Conservation (phyloP, 257 asterid genomes). For the Scutellaria baicalensis region DNA sequence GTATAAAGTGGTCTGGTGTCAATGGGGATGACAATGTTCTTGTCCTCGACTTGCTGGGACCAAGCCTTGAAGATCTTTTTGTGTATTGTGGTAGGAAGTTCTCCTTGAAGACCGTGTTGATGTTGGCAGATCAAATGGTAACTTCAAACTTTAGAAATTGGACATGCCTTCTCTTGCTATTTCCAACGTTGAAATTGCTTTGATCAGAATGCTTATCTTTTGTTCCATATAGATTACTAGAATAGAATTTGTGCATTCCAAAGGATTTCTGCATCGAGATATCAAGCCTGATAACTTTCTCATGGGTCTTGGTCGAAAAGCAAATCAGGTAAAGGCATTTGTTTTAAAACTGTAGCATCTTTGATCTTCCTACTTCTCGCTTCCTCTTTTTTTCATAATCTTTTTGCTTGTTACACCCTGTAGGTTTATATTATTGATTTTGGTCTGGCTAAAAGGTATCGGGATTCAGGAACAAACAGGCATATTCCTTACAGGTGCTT, state of each 20-base stretch:
- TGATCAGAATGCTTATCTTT: conserved; percentile 7
- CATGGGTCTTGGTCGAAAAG: conserved; percentile 98
- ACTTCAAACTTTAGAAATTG: conserved; percentile 11
- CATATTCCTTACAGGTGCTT: conserved; percentile 91
- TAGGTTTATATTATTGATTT: conserved; percentile 93
- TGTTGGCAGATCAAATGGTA: conserved; percentile 98
- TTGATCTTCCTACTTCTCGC: not conserved
- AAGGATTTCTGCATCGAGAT: conserved; percentile 92
- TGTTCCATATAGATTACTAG: conserved; percentile 56
- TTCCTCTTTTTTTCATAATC: conserved; percentile 2
- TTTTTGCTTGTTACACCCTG: conserved; percentile 2
- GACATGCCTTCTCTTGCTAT: conserved; percentile 8
- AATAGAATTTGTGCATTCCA: conserved; percentile 85
- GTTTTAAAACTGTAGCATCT: not conserved
- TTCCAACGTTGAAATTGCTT: not conserved
- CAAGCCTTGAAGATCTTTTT: conserved; percentile 93
- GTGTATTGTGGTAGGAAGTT: conserved; percentile 92
- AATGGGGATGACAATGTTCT: conserved; percentile 87
- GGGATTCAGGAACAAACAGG: conserved; percentile 72
- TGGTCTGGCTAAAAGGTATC: conserved; percentile 91
- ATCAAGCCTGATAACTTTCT: conserved; percentile 94
- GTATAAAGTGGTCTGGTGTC: conserved; percentile 86
- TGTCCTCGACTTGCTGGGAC: conserved; percentile 85
- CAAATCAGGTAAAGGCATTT: conserved; percentile 65
- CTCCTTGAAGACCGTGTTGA: conserved; percentile 77